A percentile compares a stretch with the other conserved stretches of the same genome.
phyloP scores from a whole-genome alignment of 2,329 filamentous ascomycete genomes.

The Cladosporium colombiae region DNA sequence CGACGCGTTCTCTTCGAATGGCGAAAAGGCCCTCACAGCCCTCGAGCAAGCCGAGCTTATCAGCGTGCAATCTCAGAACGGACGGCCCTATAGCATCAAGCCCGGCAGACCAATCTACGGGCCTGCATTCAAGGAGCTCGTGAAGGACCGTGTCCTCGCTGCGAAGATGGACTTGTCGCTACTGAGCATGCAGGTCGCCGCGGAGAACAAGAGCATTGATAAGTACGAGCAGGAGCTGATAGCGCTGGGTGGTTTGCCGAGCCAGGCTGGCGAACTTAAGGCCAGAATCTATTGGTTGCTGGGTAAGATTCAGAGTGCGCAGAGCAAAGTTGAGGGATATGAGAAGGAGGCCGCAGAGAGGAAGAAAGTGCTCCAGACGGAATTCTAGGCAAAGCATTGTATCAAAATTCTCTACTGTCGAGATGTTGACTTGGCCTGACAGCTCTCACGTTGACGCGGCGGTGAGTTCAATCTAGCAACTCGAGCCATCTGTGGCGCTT shows the following conservation, averaged over 20 bases:
- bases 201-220: conserved; percentile 72
- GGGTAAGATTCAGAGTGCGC: conserved; percentile 70
- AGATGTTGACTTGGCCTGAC: neutral
- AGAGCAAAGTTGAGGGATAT: conserved; percentile 71
- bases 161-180: conserved; percentile 70
- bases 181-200: conserved; percentile 66
- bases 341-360: conserved; percentile 70
- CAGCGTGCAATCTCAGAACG: conserved; percentile 68
- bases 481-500: neutral
- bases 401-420: neutral
- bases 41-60: conserved; percentile 87
- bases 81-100: conserved; percentile 74
- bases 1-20: conserved; percentile 70
- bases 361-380: conserved; percentile 67
- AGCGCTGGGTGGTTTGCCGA: conserved; percentile 69
- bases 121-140: conserved; percentile 74
- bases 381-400: conserved; percentile 42
- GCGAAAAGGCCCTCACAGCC: conserved; percentile 74
- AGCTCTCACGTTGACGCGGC: neutral
- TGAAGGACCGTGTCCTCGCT: conserved; percentile 69
- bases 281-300: conserved; percentile 72
- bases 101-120: conserved; percentile 85
- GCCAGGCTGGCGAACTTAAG: conserved; percentile 67
- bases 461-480: neutral
- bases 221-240: conserved; percentile 78